phyloP scores from a whole-genome alignment of 2,329 filamentous ascomycete species.

The Chaetomiaceae sp. region DNA sequence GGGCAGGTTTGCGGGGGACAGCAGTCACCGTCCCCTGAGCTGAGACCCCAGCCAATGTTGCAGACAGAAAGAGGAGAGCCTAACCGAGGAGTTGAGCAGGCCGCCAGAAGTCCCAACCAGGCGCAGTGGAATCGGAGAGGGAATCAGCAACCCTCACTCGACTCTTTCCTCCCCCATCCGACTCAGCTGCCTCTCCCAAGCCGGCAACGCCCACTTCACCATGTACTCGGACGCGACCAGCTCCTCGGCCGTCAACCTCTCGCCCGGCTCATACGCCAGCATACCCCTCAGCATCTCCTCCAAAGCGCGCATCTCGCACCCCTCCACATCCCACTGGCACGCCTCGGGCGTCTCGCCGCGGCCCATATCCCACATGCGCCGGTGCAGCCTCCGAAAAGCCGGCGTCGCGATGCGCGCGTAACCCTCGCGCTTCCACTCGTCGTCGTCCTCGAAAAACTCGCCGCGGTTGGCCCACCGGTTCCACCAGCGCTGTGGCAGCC shows the following conservation, averaged over 20 bases:
- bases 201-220: constrained; percentile 16
- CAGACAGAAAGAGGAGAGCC: too few species aligned
- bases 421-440: not conserved
- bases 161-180: not conserved
- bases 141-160: too few species aligned
- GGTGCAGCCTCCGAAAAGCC: not conserved
- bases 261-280: constrained; percentile 20
- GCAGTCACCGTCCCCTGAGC: too few species aligned
- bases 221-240: constrained; percentile 11
- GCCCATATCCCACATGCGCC: constrained; percentile 16
- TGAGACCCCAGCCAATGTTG: too few species aligned
- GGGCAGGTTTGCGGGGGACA: too few species aligned
- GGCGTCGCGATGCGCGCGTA: not conserved
- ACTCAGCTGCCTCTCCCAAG: constrained; percentile 11
- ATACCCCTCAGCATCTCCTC: constrained; percentile 20
- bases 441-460: not conserved
- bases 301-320: constrained; percentile 17
- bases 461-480: constrained; percentile 18
- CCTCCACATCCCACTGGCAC: constrained; percentile 7
- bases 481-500: constrained; percentile 25
- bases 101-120: too few species aligned
- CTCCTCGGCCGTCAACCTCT: constrained; percentile 19
- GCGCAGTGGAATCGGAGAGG: too few species aligned
- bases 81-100: too few species aligned
- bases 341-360: not conserved